These are phyloP conservation scores for Plasmodium inui DNA, from an alignment of 169 alveolate genomes.

Conservation along the genomic window DNA sequence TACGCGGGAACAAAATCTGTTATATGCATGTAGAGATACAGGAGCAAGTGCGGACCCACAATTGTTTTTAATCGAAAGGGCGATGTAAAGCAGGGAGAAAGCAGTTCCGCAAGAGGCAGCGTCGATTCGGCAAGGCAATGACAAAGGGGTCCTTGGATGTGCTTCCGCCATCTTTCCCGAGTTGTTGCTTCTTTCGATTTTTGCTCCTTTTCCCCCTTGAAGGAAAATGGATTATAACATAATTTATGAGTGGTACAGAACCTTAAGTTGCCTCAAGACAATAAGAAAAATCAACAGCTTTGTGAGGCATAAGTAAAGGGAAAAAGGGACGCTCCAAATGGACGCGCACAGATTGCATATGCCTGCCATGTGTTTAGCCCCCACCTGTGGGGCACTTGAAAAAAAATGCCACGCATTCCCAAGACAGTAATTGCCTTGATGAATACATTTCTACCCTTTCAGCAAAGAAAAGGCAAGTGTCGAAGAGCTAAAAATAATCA, in stretches of 20 bases:
- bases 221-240: conserved; percentile 12
- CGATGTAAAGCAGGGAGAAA: neutral
- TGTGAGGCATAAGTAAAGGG: conserved; percentile 41
- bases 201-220: neutral
- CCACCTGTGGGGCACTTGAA: neutral
- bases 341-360: neutral
- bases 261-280: conserved; percentile 23
- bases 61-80: neutral
- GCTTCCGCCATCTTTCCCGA: neutral
- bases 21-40: neutral
- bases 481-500: conserved; percentile 36
- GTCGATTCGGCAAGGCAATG: neutral
- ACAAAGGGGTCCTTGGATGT: neutral
- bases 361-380: neutral
- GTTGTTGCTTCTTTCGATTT: neutral
- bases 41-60: neutral
- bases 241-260: conserved; percentile 10
- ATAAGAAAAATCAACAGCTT: conserved; percentile 36
- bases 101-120: neutral
- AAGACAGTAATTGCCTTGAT: neutral
- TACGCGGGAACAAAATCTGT: neutral
- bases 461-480: conserved; percentile 48
- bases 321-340: neutral
- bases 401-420: neutral
- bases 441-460: neutral